Evolutionary conservation across 768 basidiomycete genomes (phyloP), one percentile per base, ranked within the genome.

Genomic region (Kwoniella shandongensis): DNA sequence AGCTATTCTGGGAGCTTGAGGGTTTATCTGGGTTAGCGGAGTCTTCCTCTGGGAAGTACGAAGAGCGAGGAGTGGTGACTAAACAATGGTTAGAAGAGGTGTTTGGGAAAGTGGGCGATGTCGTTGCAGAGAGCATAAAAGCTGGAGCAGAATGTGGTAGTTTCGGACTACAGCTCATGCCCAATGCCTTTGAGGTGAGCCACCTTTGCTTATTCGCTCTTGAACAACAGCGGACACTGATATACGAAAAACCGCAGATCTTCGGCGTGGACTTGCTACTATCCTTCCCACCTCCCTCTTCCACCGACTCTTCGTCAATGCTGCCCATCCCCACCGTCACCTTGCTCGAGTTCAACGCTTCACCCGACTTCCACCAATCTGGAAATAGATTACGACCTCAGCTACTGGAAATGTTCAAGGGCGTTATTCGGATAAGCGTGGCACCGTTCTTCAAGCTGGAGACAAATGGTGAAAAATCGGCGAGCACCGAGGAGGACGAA

Each of bases 181-280:
- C 89, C 1, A 97, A 97, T 72, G 90, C 89, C 0, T 98, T 97
- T 70, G 94, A 98, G 73, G 75, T 74, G 55, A 55, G 71, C 58
- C 23, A 10, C 6, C 20, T 41, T 40, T 23, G 35, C 7, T n/a
- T n/a, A n/a, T n/a, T n/a, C n/a, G n/a, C n/a, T n/a, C n/a, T n/a
- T n/a, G n/a, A n/a, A n/a, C n/a, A n/a, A n/a, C n/a, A n/a, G n/a
- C n/a, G n/a, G n/a, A n/a, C 13, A 32, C 13, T 32, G 32, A 32
- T 32, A 32, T 6, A 13, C 32, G 6, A 13, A 32, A 32, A 6
- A 32, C 32, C 32, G 13, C 38, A 78, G 77, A 82, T 98, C 15
- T 98, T 86, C 69, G 96, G 96, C 0, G 82, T 88, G n/a, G 96
- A 99, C 75, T 88, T 99, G 57, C 80, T 98, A 13, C 82, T 97